These are phyloP conservation scores for Nemania bipapillata DNA, from an alignment of 2,329 filamentous ascomycete genomes.

Conservation along the genomic window DNA sequence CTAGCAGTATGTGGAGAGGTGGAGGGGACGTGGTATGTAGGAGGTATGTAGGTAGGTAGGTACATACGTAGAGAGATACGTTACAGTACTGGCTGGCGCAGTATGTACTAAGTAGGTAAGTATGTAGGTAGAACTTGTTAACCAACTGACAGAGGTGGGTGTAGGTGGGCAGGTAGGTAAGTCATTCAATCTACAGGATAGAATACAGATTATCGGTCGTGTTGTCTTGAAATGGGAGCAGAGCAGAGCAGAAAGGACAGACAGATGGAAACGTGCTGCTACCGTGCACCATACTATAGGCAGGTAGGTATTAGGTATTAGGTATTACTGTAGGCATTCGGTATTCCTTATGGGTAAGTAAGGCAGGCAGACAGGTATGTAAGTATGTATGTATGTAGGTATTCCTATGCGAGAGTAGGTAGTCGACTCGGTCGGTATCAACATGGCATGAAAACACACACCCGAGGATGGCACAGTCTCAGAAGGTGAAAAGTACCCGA, in stretches of 20 bases:
- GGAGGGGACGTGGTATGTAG: slow-evolving; percentile 11
- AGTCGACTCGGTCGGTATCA: background rate
- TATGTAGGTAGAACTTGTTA: background rate
- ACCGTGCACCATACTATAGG: background rate
- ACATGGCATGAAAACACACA: slow-evolving; percentile 7
- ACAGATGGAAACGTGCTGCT: no score
- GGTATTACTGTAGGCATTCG: background rate
- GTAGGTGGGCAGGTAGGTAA: background rate
- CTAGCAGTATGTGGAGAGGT: slow-evolving; percentile 21
- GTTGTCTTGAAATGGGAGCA: background rate
- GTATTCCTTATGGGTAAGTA: no score
- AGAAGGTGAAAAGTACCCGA: slow-evolving; percentile 21
- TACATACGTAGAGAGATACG: slow-evolving; percentile 1
- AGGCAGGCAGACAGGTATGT: no score
- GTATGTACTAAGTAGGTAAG: background rate
- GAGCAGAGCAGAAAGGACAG: no score
- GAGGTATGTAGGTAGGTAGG: background rate
- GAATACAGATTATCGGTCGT: background rate
- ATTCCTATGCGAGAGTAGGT: background rate
- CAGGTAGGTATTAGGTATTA: background rate
- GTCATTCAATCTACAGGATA: background rate
- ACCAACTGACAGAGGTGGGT: background rate
- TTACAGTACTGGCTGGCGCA: slow-evolving; percentile 13
- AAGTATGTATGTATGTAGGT: background rate
- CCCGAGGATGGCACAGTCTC: slow-evolving; percentile 17